Evolutionary conservation across 192 early-diverging fungal species (phyloP).

Genomic region (Umbelopsis sp.): DNA sequence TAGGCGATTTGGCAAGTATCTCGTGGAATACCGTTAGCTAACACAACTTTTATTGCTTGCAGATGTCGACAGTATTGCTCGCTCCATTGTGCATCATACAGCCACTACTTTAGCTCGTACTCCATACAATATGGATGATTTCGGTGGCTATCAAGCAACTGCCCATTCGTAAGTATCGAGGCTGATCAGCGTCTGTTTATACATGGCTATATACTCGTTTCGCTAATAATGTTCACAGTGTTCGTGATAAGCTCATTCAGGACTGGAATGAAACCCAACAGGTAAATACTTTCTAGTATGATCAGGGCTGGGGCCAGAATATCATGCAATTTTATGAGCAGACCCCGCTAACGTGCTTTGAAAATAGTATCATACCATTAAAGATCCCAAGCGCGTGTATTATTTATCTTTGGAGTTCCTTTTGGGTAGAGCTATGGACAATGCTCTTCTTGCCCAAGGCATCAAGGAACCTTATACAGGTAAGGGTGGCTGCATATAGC

Average conservation of each 20-base stretch:
- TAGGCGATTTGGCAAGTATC: not conserved
- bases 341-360: not conserved
- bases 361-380: slow-evolving; percentile 62
- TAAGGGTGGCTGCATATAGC: slow-evolving; percentile 34
- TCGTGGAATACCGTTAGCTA: not conserved
- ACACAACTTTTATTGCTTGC: not conserved
- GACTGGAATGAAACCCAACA: slow-evolving; percentile 96
- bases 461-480: slow-evolving; percentile 79
- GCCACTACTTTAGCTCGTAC: slow-evolving; percentile 89
- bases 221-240: slow-evolving; percentile 41
- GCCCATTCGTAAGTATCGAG: slow-evolving; percentile 72
- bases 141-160: slow-evolving; percentile 90
- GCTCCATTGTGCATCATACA: slow-evolving; percentile 87
- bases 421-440: slow-evolving; percentile 96
- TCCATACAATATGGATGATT: slow-evolving; percentile 89
- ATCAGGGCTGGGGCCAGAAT: not conserved
- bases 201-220: not conserved
- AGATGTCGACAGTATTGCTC: slow-evolving; percentile 78
- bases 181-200: not conserved
- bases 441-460: slow-evolving; percentile 86
- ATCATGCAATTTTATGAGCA: not conserved
- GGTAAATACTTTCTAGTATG: slow-evolving; percentile 20
- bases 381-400: slow-evolving; percentile 93
- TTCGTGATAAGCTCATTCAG: slow-evolving; percentile 92
- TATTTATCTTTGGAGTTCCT: slow-evolving; percentile 98